phyloP scores from a whole-genome alignment of 306 rosid genomes.

The Castanea mollissima region DNA sequence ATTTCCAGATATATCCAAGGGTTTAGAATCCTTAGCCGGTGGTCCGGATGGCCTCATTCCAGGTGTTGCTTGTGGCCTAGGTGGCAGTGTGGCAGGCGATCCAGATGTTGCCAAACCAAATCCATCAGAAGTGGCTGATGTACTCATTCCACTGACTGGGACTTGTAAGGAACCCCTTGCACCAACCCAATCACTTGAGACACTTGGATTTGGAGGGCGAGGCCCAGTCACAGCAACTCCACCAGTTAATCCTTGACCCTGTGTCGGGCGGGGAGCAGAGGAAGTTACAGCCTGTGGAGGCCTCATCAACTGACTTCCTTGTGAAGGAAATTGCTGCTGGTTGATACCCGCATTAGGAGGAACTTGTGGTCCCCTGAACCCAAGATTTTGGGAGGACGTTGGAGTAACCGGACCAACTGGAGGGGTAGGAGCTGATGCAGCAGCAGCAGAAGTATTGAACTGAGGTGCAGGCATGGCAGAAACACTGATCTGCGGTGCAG shows the following conservation, averaged over 20 bases:
- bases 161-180: constrained; percentile 47
- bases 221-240: constrained; percentile 34
- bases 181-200: constrained; percentile 47
- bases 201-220: constrained; percentile 31
- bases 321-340: constrained; percentile 45
- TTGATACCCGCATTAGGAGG: constrained; percentile 37
- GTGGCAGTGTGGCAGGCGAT: constrained; percentile 43
- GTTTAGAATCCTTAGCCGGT: constrained; percentile 45
- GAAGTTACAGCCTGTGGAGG: constrained; percentile 45
- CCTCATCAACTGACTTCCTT: constrained; percentile 36
- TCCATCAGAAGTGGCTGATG: constrained; percentile 43
- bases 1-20: constrained; percentile 46
- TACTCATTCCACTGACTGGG: constrained; percentile 45
- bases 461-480: constrained; percentile 47
- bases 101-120: constrained; percentile 56
- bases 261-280: constrained; percentile 38
- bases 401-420: constrained; percentile 41
- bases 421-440: constrained; percentile 36
- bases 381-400: constrained; percentile 46
- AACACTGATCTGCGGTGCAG: constrained; percentile 83
- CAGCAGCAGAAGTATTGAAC: constrained; percentile 39
- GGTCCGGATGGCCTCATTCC: constrained; percentile 46
- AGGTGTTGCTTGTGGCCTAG: constrained; percentile 51
- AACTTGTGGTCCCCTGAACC: constrained; percentile 44
- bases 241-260: constrained; percentile 51